Conservation (phyloP, 1,139 yeast genomes). For the Geotrichum restrictum region DNA sequence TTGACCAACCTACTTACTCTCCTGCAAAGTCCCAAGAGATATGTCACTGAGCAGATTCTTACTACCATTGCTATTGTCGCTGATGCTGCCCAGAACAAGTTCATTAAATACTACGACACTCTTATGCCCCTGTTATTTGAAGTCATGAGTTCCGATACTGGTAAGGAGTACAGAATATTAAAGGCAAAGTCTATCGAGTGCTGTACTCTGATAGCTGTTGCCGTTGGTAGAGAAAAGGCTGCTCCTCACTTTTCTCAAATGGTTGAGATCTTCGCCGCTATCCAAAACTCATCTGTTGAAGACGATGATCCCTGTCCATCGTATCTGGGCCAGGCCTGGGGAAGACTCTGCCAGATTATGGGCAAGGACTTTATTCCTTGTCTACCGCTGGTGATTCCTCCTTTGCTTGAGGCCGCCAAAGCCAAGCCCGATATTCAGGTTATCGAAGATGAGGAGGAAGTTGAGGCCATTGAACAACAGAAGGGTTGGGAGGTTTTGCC, state of each 20-base stretch:
- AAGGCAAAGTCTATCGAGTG: slow-evolving; percentile 96
- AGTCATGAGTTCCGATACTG: slow-evolving; percentile 75
- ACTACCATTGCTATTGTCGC: slow-evolving; percentile 97
- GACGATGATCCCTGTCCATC: slow-evolving; percentile 81
- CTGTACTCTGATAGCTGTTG: slow-evolving; percentile 86
- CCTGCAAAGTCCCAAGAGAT: slow-evolving; percentile 79
- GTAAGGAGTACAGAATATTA: slow-evolving; percentile 70
- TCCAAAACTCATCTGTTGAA: slow-evolving; percentile 49
- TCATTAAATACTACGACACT: slow-evolving; percentile 87
- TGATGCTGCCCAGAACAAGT: slow-evolving; percentile 91
- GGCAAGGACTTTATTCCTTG: slow-evolving; percentile 87
- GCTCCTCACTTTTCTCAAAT: slow-evolving; percentile 70
- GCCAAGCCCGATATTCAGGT: slow-evolving; percentile 86
- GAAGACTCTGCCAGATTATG: slow-evolving; percentile 79
- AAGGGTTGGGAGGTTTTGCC: slow-evolving; percentile 96
- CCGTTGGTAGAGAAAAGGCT: slow-evolving; percentile 94
- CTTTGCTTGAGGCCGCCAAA: slow-evolving; percentile 76
- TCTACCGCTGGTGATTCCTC: slow-evolving; percentile 84
- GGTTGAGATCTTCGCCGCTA: slow-evolving; percentile 65
- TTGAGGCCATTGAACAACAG: slow-evolving; percentile 73
- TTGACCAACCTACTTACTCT: slow-evolving; percentile 69
- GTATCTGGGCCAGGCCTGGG: slow-evolving; percentile 94
- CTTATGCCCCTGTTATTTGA: slow-evolving; percentile 85
- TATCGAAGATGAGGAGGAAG: slow-evolving; percentile 81
- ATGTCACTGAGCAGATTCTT: slow-evolving; percentile 94